A percentile compares a stretch with the other conserved stretches of the same genome.
phyloP scores from a whole-genome alignment of 345 rosid species.

The Moricandia arvensis region DNA sequence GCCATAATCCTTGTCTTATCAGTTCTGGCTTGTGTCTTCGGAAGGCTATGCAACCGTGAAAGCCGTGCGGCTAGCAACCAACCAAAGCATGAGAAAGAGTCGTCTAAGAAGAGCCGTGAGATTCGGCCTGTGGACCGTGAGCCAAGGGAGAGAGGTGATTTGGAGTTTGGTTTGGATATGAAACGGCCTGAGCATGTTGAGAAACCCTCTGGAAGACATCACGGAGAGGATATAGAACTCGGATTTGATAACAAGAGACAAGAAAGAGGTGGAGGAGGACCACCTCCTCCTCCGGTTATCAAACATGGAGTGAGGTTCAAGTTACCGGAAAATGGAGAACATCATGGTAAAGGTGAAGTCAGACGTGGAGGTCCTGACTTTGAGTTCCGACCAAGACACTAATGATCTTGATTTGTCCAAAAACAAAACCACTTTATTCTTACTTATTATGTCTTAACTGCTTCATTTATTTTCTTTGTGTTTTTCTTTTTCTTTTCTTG shows the following conservation, averaged over 20 bases:
- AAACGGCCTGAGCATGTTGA: slow-evolving; percentile 18
- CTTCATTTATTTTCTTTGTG: background rate
- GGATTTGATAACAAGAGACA: slow-evolving; percentile 40
- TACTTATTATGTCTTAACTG: background rate
- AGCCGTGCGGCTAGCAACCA: slow-evolving; percentile 9
- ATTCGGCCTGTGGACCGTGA: slow-evolving; percentile 39
- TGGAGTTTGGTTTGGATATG: slow-evolving; percentile 38
- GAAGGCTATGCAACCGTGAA: slow-evolving; percentile 43
- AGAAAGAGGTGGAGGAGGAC: slow-evolving; percentile 19
- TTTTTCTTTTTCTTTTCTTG: background rate
- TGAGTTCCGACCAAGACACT: slow-evolving; percentile 35
- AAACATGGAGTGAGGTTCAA: slow-evolving; percentile 40
- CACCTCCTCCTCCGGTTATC: slow-evolving; percentile 23
- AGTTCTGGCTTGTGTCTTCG: slow-evolving; percentile 45
- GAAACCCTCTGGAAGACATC: slow-evolving; percentile 17
- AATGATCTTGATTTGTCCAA: background rate
- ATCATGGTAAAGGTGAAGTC: slow-evolving; percentile 14
- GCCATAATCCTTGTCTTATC: slow-evolving; percentile 45
- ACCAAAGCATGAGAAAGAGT: slow-evolving; percentile 26
- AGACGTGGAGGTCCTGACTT: slow-evolving; percentile 31
- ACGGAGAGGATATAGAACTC: slow-evolving; percentile 25
- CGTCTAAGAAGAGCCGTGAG: slow-evolving; percentile 36
- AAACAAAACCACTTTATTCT: slow-evolving; percentile 6
- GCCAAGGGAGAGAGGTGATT: slow-evolving; percentile 37
- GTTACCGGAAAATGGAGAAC: slow-evolving; percentile 36